phyloP scores from a whole-genome alignment of 2,329 filamentous ascomycete genomes.

The Colletotrichum trifolii region DNA sequence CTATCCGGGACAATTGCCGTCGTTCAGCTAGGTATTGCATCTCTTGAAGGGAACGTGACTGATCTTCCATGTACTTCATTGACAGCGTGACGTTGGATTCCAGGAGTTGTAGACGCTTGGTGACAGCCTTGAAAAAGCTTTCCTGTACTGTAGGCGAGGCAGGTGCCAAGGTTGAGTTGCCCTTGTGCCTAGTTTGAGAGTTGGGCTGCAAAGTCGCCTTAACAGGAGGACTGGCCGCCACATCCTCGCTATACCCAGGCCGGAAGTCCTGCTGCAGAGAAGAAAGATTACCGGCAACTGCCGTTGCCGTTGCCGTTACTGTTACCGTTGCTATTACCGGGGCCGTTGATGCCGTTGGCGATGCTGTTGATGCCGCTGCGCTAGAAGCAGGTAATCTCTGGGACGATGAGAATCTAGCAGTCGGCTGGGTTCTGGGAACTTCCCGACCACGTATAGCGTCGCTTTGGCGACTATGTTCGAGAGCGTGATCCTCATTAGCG shows the following conservation, averaged over 20 bases:
- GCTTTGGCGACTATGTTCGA: no score
- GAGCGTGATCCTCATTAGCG: no score
- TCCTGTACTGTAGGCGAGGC: conserved; percentile 90
- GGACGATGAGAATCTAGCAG: neutral
- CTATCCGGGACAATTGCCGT: conserved; percentile 85
- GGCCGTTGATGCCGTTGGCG: neutral
- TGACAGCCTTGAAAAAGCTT: conserved; percentile 96
- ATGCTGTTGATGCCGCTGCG: neutral
- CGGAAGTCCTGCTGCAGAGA: neutral
- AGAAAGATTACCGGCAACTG: neutral
- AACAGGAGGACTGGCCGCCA: conserved; percentile 37
- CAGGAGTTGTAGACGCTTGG: conserved; percentile 89
- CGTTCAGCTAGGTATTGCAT: conserved; percentile 89
- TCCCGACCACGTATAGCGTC: no score
- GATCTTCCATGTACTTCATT: conserved; percentile 95
- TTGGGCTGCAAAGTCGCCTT: conserved; percentile 43
- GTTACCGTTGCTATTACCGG: neutral
- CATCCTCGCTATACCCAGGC: conserved; percentile 7
- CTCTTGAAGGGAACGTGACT: conserved; percentile 89
- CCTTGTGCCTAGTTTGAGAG: conserved; percentile 49
- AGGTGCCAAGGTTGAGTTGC: conserved; percentile 53
- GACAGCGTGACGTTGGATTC: conserved; percentile 94
- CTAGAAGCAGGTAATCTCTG: conserved; percentile 4
- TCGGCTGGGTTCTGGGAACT: neutral
- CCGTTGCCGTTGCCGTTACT: neutral